Evolutionary conservation across 2,329 filamentous ascomycete genomes (phyloP).

Genomic region (Ophiostoma sp.): DNA sequence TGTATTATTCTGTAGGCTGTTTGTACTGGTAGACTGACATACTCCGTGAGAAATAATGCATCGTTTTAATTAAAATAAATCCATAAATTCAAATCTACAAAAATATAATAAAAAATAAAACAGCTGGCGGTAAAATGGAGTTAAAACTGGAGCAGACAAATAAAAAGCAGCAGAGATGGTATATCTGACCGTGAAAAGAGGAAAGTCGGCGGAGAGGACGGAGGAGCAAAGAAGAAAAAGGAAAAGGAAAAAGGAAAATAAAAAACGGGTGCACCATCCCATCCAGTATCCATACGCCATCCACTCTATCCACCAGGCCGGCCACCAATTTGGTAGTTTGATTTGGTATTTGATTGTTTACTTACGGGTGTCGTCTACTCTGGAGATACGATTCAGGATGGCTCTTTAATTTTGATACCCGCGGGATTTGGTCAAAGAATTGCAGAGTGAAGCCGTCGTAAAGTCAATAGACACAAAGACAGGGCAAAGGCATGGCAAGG

Average conservation of each 20-base stretch:
- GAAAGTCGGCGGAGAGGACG: conserved; percentile 1
- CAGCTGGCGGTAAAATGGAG: background rate
- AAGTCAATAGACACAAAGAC: too few species aligned
- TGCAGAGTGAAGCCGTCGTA: too few species aligned
- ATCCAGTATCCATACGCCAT: background rate
- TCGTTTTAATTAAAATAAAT: background rate
- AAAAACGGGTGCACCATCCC: background rate
- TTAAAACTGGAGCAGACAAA: conserved; percentile 14
- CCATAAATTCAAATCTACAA: too few species aligned
- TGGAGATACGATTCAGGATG: too few species aligned
- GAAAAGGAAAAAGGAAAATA: conserved; percentile 2
- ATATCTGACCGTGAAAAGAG: background rate
- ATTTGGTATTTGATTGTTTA: background rate
- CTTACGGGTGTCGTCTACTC: too few species aligned
- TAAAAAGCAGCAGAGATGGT: background rate
- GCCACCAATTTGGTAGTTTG: background rate
- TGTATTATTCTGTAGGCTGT: too few species aligned
- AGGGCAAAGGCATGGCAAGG: background rate
- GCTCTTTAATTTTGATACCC: too few species aligned
- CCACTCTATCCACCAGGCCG: background rate
- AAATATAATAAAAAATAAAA: background rate
- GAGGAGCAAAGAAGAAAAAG: background rate
- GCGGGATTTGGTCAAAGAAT: too few species aligned
- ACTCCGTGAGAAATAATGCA: too few species aligned
- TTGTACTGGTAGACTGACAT: too few species aligned